These are phyloP conservation scores for Clonostachys solani DNA, from an alignment of 2,329 filamentous ascomycete genomes.

Conservation along the genomic window DNA sequence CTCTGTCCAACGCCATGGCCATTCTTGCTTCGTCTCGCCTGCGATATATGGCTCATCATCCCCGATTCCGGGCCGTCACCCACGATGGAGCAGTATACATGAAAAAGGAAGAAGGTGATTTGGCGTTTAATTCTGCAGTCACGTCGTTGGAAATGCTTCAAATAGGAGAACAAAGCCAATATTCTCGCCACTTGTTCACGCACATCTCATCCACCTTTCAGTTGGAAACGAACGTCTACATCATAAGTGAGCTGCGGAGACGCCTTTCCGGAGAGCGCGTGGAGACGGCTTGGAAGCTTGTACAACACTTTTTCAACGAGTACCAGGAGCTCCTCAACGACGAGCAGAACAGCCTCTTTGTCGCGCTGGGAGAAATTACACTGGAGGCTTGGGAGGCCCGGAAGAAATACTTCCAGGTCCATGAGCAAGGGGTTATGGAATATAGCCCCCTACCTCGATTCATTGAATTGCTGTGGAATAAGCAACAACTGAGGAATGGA, in stretches of 20 bases:
- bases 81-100: slow-evolving; percentile 6
- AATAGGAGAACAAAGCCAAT: slow-evolving; percentile 13
- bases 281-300: slow-evolving; percentile 14
- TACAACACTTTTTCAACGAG: slow-evolving; percentile 14
- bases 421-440: no score
- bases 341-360: slow-evolving; percentile 2
- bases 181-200: slow-evolving; percentile 17
- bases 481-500: no score
- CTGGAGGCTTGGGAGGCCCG: slow-evolving; percentile 13
- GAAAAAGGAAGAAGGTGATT: slow-evolving; percentile 11
- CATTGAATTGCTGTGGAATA: no score
- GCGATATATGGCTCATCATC: slow-evolving; percentile 19
- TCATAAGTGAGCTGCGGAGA: slow-evolving; percentile 18
- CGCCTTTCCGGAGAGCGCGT: slow-evolving; percentile 9
- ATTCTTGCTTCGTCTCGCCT: slow-evolving; percentile 17
- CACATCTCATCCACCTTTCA: slow-evolving; percentile 17
- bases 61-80: slow-evolving; percentile 7
- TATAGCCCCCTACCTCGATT: no score
- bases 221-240: slow-evolving; percentile 21
- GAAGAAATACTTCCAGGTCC: no score
- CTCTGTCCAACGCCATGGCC: slow-evolving; percentile 11
- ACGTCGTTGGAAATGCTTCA: slow-evolving; percentile 14
- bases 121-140: slow-evolving; percentile 15
- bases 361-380: slow-evolving; percentile 7
- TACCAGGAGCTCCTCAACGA: slow-evolving; percentile 9